Conservation (phyloP, 2,329 filamentous ascomycete genomes). For the Bipolaris bicolor region DNA sequence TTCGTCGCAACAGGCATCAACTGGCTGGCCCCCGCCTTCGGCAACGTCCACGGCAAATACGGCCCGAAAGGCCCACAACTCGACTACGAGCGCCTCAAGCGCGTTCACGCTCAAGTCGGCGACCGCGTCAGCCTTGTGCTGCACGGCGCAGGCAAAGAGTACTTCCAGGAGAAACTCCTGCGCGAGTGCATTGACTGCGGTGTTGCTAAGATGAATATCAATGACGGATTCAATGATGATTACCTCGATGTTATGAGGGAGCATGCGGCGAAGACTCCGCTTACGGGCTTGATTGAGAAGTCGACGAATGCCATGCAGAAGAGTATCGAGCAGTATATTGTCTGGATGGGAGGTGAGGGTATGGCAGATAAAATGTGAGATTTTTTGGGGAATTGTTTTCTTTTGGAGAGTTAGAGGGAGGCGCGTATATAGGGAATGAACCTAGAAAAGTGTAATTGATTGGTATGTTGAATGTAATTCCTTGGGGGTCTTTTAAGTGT, state of each 20-base stretch:
- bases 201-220: slow-evolving; percentile 64
- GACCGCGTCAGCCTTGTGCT: slow-evolving; percentile 60
- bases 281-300: slow-evolving; percentile 62
- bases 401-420: not conserved
- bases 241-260: slow-evolving; percentile 56
- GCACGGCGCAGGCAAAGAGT: slow-evolving; percentile 62
- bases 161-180: slow-evolving; percentile 61
- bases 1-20: slow-evolving; percentile 76
- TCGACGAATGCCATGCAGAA: slow-evolving; percentile 62
- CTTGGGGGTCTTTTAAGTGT: too few species aligned
- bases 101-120: slow-evolving; percentile 58
- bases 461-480: too few species aligned
- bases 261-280: slow-evolving; percentile 58
- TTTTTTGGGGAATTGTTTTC: not conserved
- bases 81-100: slow-evolving; percentile 43
- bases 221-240: slow-evolving; percentile 63
- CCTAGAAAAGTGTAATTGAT: too few species aligned
- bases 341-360: slow-evolving; percentile 53
- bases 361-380: slow-evolving; percentile 34
- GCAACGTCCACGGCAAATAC: slow-evolving; percentile 78
- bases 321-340: slow-evolving; percentile 63
- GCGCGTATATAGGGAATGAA: too few species aligned
- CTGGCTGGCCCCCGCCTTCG: slow-evolving; percentile 76
- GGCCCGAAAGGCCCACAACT: slow-evolving; percentile 64
- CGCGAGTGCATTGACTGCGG: slow-evolving; percentile 61